Evolutionary conservation across 2,329 filamentous ascomycete genomes (phyloP).

Genomic region (Raffaelea ambrosiae): DNA sequence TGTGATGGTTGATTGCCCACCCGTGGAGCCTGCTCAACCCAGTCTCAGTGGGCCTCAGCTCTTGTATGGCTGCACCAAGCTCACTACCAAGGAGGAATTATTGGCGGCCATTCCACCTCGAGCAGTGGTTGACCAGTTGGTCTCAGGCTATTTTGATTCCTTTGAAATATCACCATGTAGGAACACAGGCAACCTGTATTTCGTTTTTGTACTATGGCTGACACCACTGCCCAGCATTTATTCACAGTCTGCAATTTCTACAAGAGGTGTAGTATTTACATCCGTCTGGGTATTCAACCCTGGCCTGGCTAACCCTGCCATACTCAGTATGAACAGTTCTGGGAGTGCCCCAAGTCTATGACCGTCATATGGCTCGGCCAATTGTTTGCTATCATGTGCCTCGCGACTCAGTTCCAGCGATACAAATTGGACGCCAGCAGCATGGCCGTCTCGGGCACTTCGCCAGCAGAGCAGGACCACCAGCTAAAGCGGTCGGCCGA

Average conservation of each 20-base stretch:
- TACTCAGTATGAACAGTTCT: conserved; percentile 25
- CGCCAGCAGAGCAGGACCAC: conserved; percentile 5
- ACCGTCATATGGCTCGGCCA: conserved; percentile 29
- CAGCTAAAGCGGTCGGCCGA: conserved; percentile 10
- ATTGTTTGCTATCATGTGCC: conserved; percentile 25
- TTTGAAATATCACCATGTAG: conserved; percentile 4
- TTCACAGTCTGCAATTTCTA: conserved; percentile 1
- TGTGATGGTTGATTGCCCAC: not conserved
- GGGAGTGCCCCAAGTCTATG: conserved; percentile 21
- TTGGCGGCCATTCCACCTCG: conserved; percentile 1
- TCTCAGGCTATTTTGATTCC: conserved; percentile 3
- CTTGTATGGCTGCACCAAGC: conserved; percentile 1
- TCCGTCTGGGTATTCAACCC: not conserved
- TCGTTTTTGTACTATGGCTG: not conserved
- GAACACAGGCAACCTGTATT: not conserved
- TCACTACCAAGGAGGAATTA: conserved; percentile 4
- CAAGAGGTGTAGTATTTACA: not conserved
- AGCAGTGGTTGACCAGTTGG: conserved; percentile 2
- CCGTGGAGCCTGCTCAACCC: not conserved
- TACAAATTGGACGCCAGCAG: conserved; percentile 2
- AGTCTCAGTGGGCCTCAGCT: not conserved
- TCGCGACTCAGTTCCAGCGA: conserved; percentile 14
- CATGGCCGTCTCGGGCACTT: not conserved
- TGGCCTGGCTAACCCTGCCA: not conserved
- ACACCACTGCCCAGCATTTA: not conserved